Evolutionary conservation across 176 grass and related monocot genomes (phyloP), one percentile per base, ranked within the genome.

Genomic region (Lolium perenne): DNA sequence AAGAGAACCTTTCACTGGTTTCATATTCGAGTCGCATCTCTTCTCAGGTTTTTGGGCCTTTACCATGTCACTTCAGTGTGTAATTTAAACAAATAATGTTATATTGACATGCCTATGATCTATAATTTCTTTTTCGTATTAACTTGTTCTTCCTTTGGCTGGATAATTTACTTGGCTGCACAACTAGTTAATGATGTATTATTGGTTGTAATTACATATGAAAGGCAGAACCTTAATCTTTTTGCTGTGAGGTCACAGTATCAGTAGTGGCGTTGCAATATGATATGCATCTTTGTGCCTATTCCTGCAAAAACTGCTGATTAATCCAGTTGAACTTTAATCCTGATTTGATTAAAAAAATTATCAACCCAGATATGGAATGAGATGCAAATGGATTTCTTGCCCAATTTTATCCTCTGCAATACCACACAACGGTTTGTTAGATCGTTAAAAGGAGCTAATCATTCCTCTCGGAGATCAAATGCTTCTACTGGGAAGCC

Each of bases 371-470:
- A 98, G 96, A 98, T 98, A 89, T 98, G 96, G 89, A 93, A 82
- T 86, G 96, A 93, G 88, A 98, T 98, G 93, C 93, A 95, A 83
- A 94, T 86, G 87, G 96, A 98, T 88, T 98, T 98, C 87, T 92
- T 98, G 74, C 93, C 96, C 21, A 98, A 95, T 91, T 98, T 95
- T 76, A 90, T 98, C 78, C 76, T 98, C 38, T 98, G 96, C 85
- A 98, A 98, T 89, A 98, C 96, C 60, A 98, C 96, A 81, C 93
- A 95, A 86, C 88, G 96, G 10, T 98, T 98, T 91, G 90, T 98
- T 82, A 84, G 96, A 69, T 95, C 96, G 55, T 78, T 82, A 84
- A 94, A 88, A 79, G 93, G 91, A 89, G 80, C 86, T 45, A 86
- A 87, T 40, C 89, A 95, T 51, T 84, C 89, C 84, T 87, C 88